Conservation (phyloP, 768 basidiomycete genomes). For the Trametes punicea region DNA sequence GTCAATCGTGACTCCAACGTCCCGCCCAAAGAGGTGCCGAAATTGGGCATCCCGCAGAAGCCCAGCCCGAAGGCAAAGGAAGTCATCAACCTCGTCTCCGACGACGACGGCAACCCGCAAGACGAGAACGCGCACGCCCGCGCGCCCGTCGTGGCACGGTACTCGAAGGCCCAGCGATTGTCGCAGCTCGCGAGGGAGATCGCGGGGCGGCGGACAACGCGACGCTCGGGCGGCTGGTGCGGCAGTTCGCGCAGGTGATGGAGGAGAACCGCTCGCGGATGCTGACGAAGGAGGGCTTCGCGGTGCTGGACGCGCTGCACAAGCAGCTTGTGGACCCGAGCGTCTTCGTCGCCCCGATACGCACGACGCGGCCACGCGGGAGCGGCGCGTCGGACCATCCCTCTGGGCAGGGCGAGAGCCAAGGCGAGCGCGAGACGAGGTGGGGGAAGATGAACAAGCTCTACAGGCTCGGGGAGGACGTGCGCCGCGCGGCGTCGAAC, state of each 20-base stretch:
- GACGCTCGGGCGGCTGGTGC: conserved; percentile 50
- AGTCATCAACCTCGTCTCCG: conserved; percentile 34
- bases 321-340: conserved; percentile 72
- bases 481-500: conserved; percentile 48
- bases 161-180: conserved; percentile 55
- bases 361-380: conserved; percentile 35
- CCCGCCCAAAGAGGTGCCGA: conserved; percentile 19
- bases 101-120: conserved; percentile 21
- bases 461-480: conserved; percentile 53
- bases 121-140: conserved; percentile 31
- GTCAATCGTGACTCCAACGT: conserved; percentile 37
- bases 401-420: conserved; percentile 34
- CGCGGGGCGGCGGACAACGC: conserved; percentile 49
- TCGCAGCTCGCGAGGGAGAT: conserved; percentile 43
- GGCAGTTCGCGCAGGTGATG: conserved; percentile 60
- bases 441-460: conserved; percentile 59
- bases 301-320: conserved; percentile 64
- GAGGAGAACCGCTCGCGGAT: conserved; percentile 63
- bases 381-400: conserved; percentile 18
- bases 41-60: neutral
- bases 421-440: conserved; percentile 38
- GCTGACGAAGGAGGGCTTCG: conserved; percentile 67
- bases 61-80: conserved; percentile 13
- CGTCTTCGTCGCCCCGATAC: conserved; percentile 52
- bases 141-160: conserved; percentile 27